These are phyloP conservation scores for Dactylonectria estremocensis DNA, from an alignment of 2,329 filamentous ascomycete genomes.

Conservation along the genomic window DNA sequence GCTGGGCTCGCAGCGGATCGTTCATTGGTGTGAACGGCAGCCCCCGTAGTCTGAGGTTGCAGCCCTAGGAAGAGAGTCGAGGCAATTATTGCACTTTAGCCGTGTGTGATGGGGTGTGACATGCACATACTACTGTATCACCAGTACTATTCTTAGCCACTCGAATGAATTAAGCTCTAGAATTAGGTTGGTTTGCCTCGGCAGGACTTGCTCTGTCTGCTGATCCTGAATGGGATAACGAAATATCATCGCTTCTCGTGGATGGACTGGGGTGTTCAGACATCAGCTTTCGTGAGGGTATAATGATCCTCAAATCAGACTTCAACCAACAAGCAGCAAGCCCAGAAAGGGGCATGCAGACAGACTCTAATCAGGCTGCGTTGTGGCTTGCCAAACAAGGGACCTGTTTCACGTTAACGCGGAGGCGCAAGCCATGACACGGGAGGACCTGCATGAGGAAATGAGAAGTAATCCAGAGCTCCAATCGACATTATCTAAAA, in stretches of 20 bases:
- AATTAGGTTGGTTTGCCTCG: constrained; percentile 15
- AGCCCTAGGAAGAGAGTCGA: background rate
- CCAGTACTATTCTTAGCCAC: background rate
- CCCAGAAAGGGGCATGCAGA: background rate
- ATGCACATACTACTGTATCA: background rate
- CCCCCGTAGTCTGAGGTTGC: background rate
- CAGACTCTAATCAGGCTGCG: background rate
- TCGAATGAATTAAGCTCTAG: constrained; percentile 10
- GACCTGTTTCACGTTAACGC: constrained; percentile 23
- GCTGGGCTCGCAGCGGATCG: background rate
- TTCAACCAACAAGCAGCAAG: background rate
- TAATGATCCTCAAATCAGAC: too few species aligned
- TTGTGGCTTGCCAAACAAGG: constrained; percentile 18
- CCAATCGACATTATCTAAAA: constrained; percentile 11
- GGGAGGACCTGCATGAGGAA: constrained; percentile 9
- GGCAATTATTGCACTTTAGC: background rate
- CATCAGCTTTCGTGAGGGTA: too few species aligned
- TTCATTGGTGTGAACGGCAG: background rate
- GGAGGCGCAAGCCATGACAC: constrained; percentile 4
- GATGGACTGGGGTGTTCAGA: too few species aligned
- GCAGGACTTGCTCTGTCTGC: background rate
- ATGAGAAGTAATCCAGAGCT: background rate
- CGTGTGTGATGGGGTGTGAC: background rate
- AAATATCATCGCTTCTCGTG: too few species aligned
- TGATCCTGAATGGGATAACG: background rate